phyloP scores from a whole-genome alignment of 768 basidiomycete genomes.

The Infundibulicybe gibba region DNA sequence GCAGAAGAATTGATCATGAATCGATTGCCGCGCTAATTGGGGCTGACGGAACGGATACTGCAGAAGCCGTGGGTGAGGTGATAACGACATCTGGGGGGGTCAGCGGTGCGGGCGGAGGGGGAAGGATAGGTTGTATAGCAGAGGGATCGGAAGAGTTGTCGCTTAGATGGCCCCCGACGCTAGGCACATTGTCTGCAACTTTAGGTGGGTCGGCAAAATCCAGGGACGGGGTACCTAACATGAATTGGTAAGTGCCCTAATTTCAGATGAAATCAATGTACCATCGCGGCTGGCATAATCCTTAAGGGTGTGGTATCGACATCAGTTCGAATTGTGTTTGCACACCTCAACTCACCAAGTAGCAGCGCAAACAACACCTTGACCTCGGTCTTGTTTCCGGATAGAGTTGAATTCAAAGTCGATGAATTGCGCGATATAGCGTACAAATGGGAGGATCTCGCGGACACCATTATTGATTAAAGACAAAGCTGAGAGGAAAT shows the following conservation, averaged over 20 bases:
- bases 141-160: background rate
- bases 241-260: background rate
- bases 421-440: constrained; percentile 77
- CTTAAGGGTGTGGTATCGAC: constrained; percentile 24
- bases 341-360: constrained; percentile 58
- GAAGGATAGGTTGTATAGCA: constrained; percentile 15
- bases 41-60: background rate
- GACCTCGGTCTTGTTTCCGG: constrained; percentile 57
- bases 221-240: constrained; percentile 65
- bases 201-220: constrained; percentile 53
- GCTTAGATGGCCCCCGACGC: constrained; percentile 5
- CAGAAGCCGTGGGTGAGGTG: constrained; percentile 4
- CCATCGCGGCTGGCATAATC: constrained; percentile 78
- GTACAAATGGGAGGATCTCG: constrained; percentile 81
- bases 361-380: constrained; percentile 84
- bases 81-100: constrained; percentile 5
- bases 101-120: background rate
- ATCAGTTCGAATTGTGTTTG: background rate
- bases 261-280: constrained; percentile 10
- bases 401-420: constrained; percentile 74
- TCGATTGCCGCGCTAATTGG: background rate
- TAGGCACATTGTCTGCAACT: constrained; percentile 10
- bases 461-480: constrained; percentile 70
- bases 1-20: too few species aligned
- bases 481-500: constrained; percentile 72